Base-by-base conservation (phyloP, 495 filamentous ascomycete species). In the Neurospora sp. region DNA sequence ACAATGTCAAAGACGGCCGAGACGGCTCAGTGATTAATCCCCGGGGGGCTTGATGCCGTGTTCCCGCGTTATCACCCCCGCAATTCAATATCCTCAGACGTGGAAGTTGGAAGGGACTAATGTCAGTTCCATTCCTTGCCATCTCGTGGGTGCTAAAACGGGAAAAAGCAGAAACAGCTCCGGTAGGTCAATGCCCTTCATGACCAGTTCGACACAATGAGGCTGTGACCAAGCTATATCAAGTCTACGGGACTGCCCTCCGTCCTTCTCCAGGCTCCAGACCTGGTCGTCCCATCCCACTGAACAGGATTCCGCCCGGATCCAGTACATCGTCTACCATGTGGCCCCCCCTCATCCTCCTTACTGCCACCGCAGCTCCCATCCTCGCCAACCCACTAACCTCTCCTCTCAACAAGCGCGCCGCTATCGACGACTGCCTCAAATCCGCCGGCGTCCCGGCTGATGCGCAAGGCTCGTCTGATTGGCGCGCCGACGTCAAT, bases 351-450 rank as follows among this genome's bases (percentile, higher is more conserved):
- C 37, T 72, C 35, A 69, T 62, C n/a, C 69, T 76, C 18, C 74
- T 74, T 18, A 69, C 73, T 70, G 31, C 71, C 42, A 66, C 76
- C 12, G 72, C 72, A 48, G 75, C 71, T 12, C 71, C 62, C 54
- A 27, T 76, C 46, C 77, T 72, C n/a, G 73, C 72, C 23, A 62
- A 62, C 14, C 54, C 54, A 0, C 54, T 62, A 11, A 77, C 75
- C 40, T 74, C 75, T 6, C 75, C 76, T 11, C 72, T 79, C 1
- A 42, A 71, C 37, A 79, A 78, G 72, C 73, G 76, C 39, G 82
- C 82, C 62, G 80, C 78, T 46, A 74, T 86, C 44, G 80, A 83
- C 69, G 83, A 84, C 70, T 86, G 84, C 70, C 78, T 86, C 31
- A 76, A 78, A 31, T 69, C 79, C 12, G 78, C 81, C 54, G 71